phyloP scores from a whole-genome alignment of 108 stramenopile genomes.

The Hondaea fermentalgiana region DNA sequence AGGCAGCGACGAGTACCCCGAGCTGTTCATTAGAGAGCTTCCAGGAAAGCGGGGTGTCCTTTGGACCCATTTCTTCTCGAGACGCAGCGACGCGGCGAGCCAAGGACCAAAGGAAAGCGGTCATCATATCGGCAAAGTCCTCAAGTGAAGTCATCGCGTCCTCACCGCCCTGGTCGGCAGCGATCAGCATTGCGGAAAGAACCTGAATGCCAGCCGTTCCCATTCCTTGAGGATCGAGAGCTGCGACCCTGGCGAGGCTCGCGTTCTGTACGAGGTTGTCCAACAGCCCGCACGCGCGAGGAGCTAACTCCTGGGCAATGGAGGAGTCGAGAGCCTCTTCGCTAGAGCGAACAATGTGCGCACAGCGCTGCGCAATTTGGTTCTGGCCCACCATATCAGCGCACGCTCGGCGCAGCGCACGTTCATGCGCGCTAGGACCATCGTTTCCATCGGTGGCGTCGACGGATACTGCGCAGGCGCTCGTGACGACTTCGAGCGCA shows the following conservation, averaged over 20 bases:
- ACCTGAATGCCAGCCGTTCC: neutral
- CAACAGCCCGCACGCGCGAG: neutral
- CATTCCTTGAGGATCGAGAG: neutral
- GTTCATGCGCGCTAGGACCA: neutral
- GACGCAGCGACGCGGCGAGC: neutral
- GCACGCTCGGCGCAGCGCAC: neutral
- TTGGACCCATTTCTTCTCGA: neutral
- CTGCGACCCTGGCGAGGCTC: neutral
- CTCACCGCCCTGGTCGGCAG: neutral
- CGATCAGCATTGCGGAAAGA: neutral
- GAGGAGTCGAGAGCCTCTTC: neutral
- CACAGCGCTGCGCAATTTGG: neutral
- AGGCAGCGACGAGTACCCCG: neutral
- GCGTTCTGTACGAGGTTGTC: constrained; percentile 8
- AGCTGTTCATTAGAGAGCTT: neutral
- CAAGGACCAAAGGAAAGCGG: neutral
- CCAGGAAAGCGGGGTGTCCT: neutral
- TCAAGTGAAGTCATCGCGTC: neutral
- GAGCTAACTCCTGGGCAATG: neutral
- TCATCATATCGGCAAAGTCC: neutral
- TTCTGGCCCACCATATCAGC: neutral
- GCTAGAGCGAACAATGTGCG: neutral
- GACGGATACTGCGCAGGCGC: neutral
- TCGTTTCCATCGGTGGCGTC: neutral
- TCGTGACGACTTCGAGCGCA: neutral